Evolutionary conservation across 129 eudicot species (phyloP).

Genomic region (Rutidosis leptorrhynchoides): DNA sequence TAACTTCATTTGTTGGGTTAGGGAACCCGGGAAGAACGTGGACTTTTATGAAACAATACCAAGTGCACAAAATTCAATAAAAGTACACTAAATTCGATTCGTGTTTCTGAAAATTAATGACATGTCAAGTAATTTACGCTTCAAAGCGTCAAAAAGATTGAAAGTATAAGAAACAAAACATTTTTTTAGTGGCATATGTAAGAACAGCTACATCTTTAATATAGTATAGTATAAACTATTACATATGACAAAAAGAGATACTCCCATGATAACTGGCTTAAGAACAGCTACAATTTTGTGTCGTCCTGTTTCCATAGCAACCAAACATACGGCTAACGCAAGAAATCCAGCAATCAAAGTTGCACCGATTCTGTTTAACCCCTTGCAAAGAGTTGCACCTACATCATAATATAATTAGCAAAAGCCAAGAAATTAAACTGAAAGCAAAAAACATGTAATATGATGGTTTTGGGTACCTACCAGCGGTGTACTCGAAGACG

Average conservation of each 20-base stretch:
- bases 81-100: no score
- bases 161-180: no score
- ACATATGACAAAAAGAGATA: constrained; percentile 53
- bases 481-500: constrained; percentile 31
- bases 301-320: constrained; percentile 35
- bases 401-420: constrained; percentile 8
- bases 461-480: constrained; percentile 26
- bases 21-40: no score
- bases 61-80: no score
- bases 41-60: no score
- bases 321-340: constrained; percentile 14
- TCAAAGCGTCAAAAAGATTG: no score
- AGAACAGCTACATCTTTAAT: not conserved
- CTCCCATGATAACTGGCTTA: constrained; percentile 44
- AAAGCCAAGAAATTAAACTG: not conserved
- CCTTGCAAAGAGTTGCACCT: constrained; percentile 48
- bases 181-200: no score
- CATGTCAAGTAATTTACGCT: no score
- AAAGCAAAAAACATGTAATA: not conserved
- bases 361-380: constrained; percentile 21
- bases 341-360: constrained; percentile 15
- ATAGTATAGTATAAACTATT: no score
- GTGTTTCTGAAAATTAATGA: no score
- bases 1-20: no score
- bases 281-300: constrained; percentile 4